Evolutionary conservation across 2,329 filamentous ascomycete species (phyloP).

Genomic region (Aaosphaeria pasadenensis): DNA sequence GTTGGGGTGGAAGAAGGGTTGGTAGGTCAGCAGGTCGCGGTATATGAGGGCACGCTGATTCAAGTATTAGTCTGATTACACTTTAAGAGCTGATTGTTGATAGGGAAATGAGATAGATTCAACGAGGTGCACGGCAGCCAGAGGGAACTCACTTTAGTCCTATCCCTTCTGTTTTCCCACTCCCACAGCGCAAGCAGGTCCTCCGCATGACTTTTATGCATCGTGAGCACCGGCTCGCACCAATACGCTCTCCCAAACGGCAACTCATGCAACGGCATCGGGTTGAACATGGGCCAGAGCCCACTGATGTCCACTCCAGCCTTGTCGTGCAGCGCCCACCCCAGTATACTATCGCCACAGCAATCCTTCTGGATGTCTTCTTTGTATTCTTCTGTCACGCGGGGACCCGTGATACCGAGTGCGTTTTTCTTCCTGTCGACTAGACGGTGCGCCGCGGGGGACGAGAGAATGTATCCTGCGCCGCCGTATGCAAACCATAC

Average conservation of each 20-base stretch:
- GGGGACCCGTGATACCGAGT: constrained; percentile 6
- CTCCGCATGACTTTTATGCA: constrained; percentile 27
- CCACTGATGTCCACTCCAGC: constrained; percentile 17
- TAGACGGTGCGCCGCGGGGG: constrained; percentile 47
- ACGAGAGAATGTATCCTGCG: constrained; percentile 34
- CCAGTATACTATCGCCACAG: constrained; percentile 23
- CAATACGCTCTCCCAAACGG: constrained; percentile 32
- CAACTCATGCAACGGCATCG: constrained; percentile 31
- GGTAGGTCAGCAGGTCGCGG: neutral
- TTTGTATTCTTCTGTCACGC: constrained; percentile 9
- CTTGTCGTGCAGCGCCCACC: constrained; percentile 18
- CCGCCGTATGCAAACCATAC: constrained; percentile 37
- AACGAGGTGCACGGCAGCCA: too few species aligned
- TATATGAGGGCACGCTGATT: neutral
- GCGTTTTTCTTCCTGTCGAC: constrained; percentile 34
- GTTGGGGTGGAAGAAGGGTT: neutral
- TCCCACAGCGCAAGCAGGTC: constrained; percentile 45
- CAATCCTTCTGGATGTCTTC: constrained; percentile 35
- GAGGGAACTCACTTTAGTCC: neutral
- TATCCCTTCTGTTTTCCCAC: constrained; percentile 32
- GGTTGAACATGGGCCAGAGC: constrained; percentile 39
- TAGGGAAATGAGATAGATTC: too few species aligned
- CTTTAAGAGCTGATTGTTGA: too few species aligned
- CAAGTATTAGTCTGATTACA: too few species aligned
- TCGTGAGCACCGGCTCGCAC: constrained; percentile 35